These are phyloP conservation scores for Solanum chiquidenum DNA, from an alignment of 257 asterid species.

Conservation along the genomic window DNA sequence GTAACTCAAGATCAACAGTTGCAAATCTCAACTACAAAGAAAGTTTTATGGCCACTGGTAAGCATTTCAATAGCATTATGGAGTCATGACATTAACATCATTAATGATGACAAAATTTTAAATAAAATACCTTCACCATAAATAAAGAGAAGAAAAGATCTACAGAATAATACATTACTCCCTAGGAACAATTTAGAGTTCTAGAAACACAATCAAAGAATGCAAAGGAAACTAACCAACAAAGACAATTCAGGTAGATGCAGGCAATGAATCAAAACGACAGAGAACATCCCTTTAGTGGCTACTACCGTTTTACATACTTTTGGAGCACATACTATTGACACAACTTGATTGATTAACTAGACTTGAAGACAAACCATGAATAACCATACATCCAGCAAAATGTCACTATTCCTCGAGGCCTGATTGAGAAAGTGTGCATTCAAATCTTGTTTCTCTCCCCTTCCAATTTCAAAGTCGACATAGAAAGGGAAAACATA, in stretches of 20 bases:
- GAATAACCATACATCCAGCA: not conserved
- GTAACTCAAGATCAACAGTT: conserved; percentile 72
- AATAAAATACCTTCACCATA: not conserved
- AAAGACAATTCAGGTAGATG: not conserved
- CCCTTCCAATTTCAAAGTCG: not conserved
- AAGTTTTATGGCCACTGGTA: not conserved
- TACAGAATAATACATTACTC: not conserved
- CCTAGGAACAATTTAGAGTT: not conserved
- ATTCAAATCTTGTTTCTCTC: not conserved
- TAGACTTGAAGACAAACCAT: not conserved
- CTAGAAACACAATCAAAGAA: not conserved
- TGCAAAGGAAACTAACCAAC: not conserved
- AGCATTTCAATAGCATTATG: not conserved
- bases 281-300: not conserved
- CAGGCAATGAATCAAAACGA: not conserved
- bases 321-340: not conserved
- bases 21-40: conserved; percentile 74
- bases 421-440: not conserved
- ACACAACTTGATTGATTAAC: not conserved
- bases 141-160: not conserved
- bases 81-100: not conserved
- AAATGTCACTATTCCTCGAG: not conserved
- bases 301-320: not conserved
- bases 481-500: not conserved
- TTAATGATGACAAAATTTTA: not conserved